phyloP scores from a whole-genome alignment of 2,329 filamentous ascomycete genomes.

The Penicillium rolfsii region DNA sequence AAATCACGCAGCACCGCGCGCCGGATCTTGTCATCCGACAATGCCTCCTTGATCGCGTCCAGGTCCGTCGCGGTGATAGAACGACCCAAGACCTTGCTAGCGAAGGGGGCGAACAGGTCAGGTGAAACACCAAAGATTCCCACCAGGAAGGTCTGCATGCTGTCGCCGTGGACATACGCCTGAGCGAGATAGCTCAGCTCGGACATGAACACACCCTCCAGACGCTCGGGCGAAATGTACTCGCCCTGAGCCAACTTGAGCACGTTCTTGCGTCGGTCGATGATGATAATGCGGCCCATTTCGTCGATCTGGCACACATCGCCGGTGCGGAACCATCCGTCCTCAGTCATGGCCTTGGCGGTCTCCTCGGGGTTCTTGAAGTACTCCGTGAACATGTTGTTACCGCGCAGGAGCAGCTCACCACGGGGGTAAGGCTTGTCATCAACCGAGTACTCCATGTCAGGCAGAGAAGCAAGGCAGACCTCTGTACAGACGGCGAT shows the following conservation, averaged over 20 bases:
- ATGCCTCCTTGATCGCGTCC: slow-evolving; percentile 67
- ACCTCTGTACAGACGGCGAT: slow-evolving; percentile 70
- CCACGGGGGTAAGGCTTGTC: slow-evolving; percentile 90
- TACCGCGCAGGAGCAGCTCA: slow-evolving; percentile 81
- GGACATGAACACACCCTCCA: slow-evolving; percentile 91
- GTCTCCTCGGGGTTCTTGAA: slow-evolving; percentile 91
- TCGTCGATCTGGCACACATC: slow-evolving; percentile 87
- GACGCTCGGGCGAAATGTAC: slow-evolving; percentile 95
- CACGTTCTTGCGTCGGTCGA: slow-evolving; percentile 99
- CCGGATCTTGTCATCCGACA: slow-evolving; percentile 70
- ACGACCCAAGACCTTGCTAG: slow-evolving; percentile 73
- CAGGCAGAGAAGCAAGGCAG: slow-evolving; percentile 83
- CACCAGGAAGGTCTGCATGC: slow-evolving; percentile 77
- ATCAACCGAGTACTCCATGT: slow-evolving; percentile 87
- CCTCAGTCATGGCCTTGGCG: slow-evolving; percentile 74
- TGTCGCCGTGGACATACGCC: slow-evolving; percentile 90
- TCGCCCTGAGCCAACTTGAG: slow-evolving; percentile 97
- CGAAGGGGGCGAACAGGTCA: slow-evolving; percentile 78
- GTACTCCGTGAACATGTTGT: slow-evolving; percentile 82
- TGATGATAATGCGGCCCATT: slow-evolving; percentile 84
- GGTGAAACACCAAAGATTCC: slow-evolving; percentile 88
- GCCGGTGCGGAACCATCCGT: slow-evolving; percentile 97
- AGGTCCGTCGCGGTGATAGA: slow-evolving; percentile 67
- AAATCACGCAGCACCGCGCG: slow-evolving; percentile 77
- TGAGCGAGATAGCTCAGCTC: slow-evolving; percentile 76